phyloP scores from a whole-genome alignment of 148 eudicot genomes.

The Amaranthus palmeri region DNA sequence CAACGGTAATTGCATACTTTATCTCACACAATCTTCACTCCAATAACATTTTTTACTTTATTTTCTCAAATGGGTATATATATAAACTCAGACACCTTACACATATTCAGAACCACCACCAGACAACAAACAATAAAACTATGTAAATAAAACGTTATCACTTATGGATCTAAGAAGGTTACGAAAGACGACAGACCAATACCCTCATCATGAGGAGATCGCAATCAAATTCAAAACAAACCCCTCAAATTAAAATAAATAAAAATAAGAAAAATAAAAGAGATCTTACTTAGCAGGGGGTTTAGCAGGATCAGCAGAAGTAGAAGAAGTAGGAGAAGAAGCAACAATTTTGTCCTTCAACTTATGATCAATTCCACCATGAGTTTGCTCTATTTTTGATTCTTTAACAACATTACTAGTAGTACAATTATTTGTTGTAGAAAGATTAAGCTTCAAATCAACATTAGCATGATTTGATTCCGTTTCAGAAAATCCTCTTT shows the following conservation, averaged over 20 bases:
- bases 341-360: slow-evolving; percentile 24
- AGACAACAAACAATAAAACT: too few relatives aligned
- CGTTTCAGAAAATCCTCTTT: slow-evolving; percentile 43
- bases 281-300: slow-evolving; percentile 46
- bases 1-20: too few relatives aligned
- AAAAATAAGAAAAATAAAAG: not conserved
- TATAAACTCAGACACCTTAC: too few relatives aligned
- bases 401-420: not conserved
- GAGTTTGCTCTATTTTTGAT: slow-evolving; percentile 13
- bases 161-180: too few relatives aligned
- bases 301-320: slow-evolving; percentile 28
- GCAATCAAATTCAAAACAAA: too few relatives aligned
- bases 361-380: slow-evolving; percentile 12
- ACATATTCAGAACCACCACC: too few relatives aligned
- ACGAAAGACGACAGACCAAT: too few relatives aligned
- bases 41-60: too few relatives aligned
- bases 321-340: not conserved
- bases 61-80: not conserved
- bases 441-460: slow-evolving; percentile 45
- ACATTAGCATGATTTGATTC: slow-evolving; percentile 15
- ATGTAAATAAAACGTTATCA: too few relatives aligned
- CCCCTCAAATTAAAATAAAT: not conserved
- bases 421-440: slow-evolving; percentile 8
- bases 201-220: too few relatives aligned
- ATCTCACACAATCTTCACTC: too few relatives aligned